phyloP scores from a whole-genome alignment of 2,329 filamentous ascomycete genomes.

The Colletotrichum karsti region DNA sequence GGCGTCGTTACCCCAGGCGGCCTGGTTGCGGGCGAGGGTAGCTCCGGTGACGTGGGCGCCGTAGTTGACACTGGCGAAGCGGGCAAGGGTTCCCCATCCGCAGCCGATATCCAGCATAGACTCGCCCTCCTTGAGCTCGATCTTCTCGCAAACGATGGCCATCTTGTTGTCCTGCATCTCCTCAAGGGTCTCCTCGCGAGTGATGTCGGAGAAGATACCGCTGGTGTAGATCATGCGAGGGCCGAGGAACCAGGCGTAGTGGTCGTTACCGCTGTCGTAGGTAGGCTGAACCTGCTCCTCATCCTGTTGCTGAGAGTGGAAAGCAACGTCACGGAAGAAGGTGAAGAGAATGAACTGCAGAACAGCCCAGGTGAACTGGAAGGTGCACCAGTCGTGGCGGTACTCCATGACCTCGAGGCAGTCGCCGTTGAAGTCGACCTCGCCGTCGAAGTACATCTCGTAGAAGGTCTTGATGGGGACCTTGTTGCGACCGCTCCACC shows the following conservation, averaged over 20 bases:
- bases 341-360: conserved; percentile 89
- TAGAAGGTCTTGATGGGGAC: conserved; percentile 94
- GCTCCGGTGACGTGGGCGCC: conserved; percentile 87
- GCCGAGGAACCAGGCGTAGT: conserved; percentile 98
- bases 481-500: conserved; percentile 81
- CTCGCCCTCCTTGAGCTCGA: conserved; percentile 83
- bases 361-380: conserved; percentile 85
- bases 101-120: conserved; percentile 93
- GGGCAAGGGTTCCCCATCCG: conserved; percentile 96
- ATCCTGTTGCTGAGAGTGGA: conserved; percentile 93
- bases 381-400: conserved; percentile 96
- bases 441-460: conserved; percentile 96
- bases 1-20: conserved; percentile 93
- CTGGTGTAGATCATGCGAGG: conserved; percentile 99
- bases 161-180: conserved; percentile 98
- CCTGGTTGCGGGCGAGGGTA: conserved; percentile 95
- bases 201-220: conserved; percentile 89
- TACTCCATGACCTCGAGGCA: conserved; percentile 89
- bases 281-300: conserved; percentile 98
- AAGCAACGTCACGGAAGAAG: conserved; percentile 85
- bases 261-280: conserved; percentile 98
- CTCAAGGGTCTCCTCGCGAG: conserved; percentile 89
- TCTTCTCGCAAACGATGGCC: conserved; percentile 94
- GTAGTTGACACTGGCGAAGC: conserved; percentile 93
- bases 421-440: conserved; percentile 96